Conservation (phyloP, 768 basidiomycete species). For the Lentinula edodes region DNA sequence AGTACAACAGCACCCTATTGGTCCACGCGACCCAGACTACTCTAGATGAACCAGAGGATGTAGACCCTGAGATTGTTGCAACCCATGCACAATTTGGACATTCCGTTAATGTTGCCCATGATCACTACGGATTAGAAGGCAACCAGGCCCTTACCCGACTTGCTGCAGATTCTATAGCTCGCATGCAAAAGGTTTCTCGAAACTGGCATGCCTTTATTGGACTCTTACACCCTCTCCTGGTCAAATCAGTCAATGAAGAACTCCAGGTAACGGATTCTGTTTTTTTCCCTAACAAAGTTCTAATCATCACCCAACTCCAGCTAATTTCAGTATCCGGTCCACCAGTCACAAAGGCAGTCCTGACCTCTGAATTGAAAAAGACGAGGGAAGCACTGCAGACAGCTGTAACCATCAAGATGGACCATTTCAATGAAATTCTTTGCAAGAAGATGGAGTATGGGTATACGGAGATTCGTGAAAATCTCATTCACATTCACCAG, state of each 20-base stretch:
- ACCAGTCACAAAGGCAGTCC: too few relatives aligned
- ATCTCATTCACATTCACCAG: neutral
- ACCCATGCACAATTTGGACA: neutral
- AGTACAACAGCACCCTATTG: neutral
- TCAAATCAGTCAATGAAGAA: neutral
- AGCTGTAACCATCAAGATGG: neutral
- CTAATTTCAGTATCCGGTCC: too few relatives aligned
- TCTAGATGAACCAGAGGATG: neutral
- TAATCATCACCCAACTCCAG: too few relatives aligned
- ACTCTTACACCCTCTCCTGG: neutral
- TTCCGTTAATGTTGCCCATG: neutral
- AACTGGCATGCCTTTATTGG: neutral
- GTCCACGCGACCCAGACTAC: neutral
- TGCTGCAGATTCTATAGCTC: neutral
- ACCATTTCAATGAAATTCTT: neutral
- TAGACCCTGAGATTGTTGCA: neutral
- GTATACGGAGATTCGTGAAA: neutral
- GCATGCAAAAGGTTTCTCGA: neutral
- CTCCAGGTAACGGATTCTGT: too few relatives aligned
- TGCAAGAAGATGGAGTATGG: neutral
- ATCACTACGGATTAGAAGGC: neutral
- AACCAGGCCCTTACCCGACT: neutral
- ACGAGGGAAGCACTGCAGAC: neutral
- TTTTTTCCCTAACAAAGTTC: neutral
- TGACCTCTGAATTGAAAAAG: neutral